Conservation (phyloP, 345 rosid genomes). For the Garcia nutans region DNA sequence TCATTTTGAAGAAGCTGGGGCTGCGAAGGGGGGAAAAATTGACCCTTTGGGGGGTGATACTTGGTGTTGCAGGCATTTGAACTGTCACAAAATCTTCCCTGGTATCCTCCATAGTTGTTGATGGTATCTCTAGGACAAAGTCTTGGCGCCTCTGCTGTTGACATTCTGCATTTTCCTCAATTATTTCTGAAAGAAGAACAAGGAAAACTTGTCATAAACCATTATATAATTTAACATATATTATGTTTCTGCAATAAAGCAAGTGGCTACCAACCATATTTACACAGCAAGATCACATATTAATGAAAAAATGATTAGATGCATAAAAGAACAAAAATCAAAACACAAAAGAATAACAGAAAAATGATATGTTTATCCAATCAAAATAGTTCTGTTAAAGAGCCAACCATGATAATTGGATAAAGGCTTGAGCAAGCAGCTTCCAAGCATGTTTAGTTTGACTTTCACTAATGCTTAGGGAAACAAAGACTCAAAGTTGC, state of each 20-base stretch:
- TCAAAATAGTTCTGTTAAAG: neutral
- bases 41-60: conserved; percentile 60
- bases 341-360: neutral
- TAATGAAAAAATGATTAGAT: neutral
- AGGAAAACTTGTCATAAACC: neutral
- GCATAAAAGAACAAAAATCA: neutral
- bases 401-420: neutral
- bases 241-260: neutral
- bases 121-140: conserved; percentile 46
- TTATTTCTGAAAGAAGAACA: conserved; percentile 47
- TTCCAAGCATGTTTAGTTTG: neutral
- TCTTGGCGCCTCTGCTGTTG: conserved; percentile 32
- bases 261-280: neutral
- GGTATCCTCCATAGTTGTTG: conserved; percentile 38
- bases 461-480: neutral
- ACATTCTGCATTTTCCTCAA: conserved; percentile 45
- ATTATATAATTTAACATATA: neutral
- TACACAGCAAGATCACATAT: neutral
- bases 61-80: conserved; percentile 54
- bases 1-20: conserved; percentile 42
- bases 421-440: neutral
- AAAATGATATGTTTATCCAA: neutral
- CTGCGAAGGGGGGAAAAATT: conserved; percentile 80
- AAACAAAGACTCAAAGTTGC: neutral
- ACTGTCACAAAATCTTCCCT: conserved; percentile 40